Evolutionary conservation across 192 early-diverging fungal species (phyloP), one percentile per base, ranked within the genome.

Genomic region (Coemansia sp.): DNA sequence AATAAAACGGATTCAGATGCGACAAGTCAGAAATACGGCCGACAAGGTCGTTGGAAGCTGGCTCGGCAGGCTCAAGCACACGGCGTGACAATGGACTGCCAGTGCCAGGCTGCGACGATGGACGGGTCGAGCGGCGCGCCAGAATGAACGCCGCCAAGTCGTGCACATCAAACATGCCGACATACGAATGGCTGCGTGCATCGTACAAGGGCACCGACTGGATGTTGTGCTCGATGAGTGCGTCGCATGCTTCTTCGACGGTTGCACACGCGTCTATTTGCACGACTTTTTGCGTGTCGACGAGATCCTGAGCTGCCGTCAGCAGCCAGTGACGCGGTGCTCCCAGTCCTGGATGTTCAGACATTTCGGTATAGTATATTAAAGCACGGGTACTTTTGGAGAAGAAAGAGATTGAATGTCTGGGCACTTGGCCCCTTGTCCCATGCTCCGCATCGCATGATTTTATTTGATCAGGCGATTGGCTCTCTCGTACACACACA

Each of bases 91-190:
- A 27, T 24, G 62, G 62, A 17, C 62, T 64, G 53, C 41, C 27
- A 1, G 27, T 4, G 17, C 21, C 54, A 8, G 53, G n/a, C 6
- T 57, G 48, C 43, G 53, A 35, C 43, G 0, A 11, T n/a, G 38
- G 6, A 1, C 39, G 38, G 15, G 32, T 25, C 7, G 17, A 29
- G 12, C 59, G 59, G 25, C 53, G 55, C 15, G 51, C 59, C 51
- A 94, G 66, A 2, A 94, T 68, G 73, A 89, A 94, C 0, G 91
- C 81, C 61, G 91, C 89, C 52, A 92, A 69, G 58, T 94, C 93
- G 57, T 87, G 90, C 66, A 89, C 88, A 65, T 94, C 93, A 77
- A 94, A 92, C 90, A 94, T 91, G 37, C 93, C 93, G 15, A 90
- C 82, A 70, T 86, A 94, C 15, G 77, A 73, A 14, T 82, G 84